Conservation (phyloP, 495 filamentous ascomycete genomes). For the Pseudoneurospora amorphoporcata region DNA sequence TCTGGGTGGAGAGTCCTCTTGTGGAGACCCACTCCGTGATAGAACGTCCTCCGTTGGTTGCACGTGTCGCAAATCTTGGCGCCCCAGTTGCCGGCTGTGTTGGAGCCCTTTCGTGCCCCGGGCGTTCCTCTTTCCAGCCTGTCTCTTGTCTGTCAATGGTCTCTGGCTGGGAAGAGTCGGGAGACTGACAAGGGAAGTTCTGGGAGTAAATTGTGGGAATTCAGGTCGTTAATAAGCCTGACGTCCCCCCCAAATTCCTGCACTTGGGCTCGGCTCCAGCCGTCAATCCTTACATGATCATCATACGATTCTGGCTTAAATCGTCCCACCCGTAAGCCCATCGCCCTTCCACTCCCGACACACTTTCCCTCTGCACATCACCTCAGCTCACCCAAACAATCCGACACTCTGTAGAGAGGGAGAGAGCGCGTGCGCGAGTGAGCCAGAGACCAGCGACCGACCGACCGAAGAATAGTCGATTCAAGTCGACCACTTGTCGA, state of each 20-base stretch:
- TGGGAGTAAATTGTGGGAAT: background rate
- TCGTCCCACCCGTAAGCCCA: slow-evolving; percentile 21
- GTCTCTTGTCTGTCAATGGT: background rate
- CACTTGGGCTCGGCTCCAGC: slow-evolving; percentile 6
- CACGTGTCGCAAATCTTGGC: background rate
- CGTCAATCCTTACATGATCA: slow-evolving; percentile 4
- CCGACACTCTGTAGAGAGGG: background rate
- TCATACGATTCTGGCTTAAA: slow-evolving; percentile 22
- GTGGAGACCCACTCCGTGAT: background rate
- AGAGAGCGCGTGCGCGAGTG: background rate
- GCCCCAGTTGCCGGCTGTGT: background rate
- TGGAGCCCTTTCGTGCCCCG: background rate
- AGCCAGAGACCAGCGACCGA: background rate
- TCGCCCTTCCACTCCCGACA: slow-evolving; percentile 1
- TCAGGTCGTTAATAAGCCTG: background rate
- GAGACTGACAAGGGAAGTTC: background rate
- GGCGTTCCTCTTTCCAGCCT: background rate
- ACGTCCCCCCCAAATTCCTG: background rate
- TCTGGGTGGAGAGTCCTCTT: background rate
- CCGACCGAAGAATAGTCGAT: background rate
- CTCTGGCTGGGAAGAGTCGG: background rate
- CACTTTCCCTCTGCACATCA: background rate
- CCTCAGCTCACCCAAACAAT: background rate
- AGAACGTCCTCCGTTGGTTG: background rate
- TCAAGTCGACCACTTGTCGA: background rate